phyloP scores from a whole-genome alignment of 257 asterid species.

The Solanum gracilifrons region DNA sequence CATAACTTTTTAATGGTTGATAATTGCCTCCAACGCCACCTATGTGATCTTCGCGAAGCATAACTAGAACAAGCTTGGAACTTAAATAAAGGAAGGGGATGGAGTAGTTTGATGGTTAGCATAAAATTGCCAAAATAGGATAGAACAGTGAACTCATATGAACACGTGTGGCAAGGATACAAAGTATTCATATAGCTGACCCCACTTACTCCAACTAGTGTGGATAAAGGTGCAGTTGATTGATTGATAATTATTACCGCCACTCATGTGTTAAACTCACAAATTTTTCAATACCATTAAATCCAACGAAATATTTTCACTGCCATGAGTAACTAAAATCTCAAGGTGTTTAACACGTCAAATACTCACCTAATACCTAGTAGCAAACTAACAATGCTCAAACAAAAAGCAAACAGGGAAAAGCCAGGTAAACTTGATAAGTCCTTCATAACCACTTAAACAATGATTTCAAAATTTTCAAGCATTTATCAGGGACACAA shows the following conservation, averaged over 20 bases:
- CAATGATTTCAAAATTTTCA: background rate
- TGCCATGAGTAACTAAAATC: background rate
- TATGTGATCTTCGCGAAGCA: background rate
- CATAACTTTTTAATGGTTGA: background rate
- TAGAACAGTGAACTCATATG: background rate
- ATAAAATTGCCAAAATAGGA: background rate
- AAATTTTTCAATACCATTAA: background rate
- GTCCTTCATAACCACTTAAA: background rate
- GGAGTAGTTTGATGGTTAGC: background rate
- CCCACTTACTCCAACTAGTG: background rate
- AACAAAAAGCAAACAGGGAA: background rate
- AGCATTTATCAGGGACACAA: background rate
- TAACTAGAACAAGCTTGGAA: background rate
- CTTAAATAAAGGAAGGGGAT: background rate
- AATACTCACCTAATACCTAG: background rate
- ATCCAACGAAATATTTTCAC: background rate
- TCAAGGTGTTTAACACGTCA: background rate
- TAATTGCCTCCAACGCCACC: background rate
- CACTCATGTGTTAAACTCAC: background rate
- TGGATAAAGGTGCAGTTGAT: background rate
- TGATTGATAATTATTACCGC: background rate
- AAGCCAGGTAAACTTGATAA: background rate
- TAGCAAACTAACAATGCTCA: background rate
- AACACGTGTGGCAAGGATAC: background rate
- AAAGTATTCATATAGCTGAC: background rate